These are phyloP conservation scores for Moelleriella libera DNA, from an alignment of 2,329 filamentous ascomycete genomes.

Conservation along the genomic window DNA sequence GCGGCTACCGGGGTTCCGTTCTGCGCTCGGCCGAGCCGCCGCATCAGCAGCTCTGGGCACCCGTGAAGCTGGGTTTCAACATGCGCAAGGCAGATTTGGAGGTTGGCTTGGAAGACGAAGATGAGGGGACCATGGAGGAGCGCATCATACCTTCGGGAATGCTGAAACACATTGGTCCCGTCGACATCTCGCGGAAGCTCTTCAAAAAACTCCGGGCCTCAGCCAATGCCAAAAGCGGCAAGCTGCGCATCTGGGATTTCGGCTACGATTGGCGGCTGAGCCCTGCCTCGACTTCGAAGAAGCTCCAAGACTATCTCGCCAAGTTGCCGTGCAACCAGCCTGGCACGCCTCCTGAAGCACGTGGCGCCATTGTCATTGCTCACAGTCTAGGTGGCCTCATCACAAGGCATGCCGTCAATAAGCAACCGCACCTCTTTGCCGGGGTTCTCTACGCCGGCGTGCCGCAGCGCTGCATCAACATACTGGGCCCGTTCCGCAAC, in stretches of 20 bases:
- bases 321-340: slow-evolving; percentile 59
- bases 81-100: slow-evolving; percentile 85
- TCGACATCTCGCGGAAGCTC: slow-evolving; percentile 74
- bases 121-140: slow-evolving; percentile 72
- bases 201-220: slow-evolving; percentile 64
- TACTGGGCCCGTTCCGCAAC: slow-evolving; percentile 76
- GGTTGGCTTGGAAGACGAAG: slow-evolving; percentile 66
- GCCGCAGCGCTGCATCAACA: slow-evolving; percentile 79
- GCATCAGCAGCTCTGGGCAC: slow-evolving; percentile 84
- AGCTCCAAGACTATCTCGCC: slow-evolving; percentile 61
- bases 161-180: slow-evolving; percentile 80
- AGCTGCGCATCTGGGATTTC: slow-evolving; percentile 72
- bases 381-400: slow-evolving; percentile 83
- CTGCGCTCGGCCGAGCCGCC: slow-evolving; percentile 69
- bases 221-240: slow-evolving; percentile 57
- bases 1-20: slow-evolving; percentile 84
- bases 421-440: slow-evolving; percentile 69
- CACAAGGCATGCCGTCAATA: slow-evolving; percentile 75
- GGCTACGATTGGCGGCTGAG: slow-evolving; percentile 92
- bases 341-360: slow-evolving; percentile 31
- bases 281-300: slow-evolving; percentile 58
- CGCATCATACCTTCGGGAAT: slow-evolving; percentile 78
- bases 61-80: slow-evolving; percentile 83
- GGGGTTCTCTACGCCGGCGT: slow-evolving; percentile 78
- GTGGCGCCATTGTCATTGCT: slow-evolving; percentile 68